Base-by-base conservation (phyloP, 176 grass and related monocot genomes). In the Musa acuminata region DNA sequence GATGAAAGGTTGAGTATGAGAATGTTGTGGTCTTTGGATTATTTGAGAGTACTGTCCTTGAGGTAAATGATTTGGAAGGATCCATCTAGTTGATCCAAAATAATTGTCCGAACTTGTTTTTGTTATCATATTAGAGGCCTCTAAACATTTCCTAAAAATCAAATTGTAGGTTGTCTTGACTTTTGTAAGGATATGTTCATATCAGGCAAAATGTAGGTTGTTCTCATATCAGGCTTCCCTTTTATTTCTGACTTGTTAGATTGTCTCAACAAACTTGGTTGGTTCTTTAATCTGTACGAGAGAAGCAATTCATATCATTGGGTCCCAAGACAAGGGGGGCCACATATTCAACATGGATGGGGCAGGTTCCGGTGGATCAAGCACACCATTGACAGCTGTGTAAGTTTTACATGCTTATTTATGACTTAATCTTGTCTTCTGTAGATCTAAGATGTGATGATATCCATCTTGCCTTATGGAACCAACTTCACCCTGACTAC, bases 321-420 rank as follows among this genome's bases (percentile, higher is more conserved):
- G 75, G 77, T 76, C 83, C 60, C 90, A 91, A 83, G 86, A 89
- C 14, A 95, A 94, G 49, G 96, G 86, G 58, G 91, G 96, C 6
- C 88, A 99, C 75, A 72, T 99, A 72, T 99, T 99, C 72, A 99
- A 99, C 80, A 91, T 99, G 96, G 96, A 99, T 75, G 96, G 96
- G 65, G 88, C 90, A 17, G 96, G 96, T 26, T 99, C 96, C 26
- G 91, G 96, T 80, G 96, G 96, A 82, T 99, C 96, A 80, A 99
- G 96, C 72, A 99, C 96, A 62, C 96, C 96, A 69, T 82, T 99
- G 77, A 99, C 96, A 78, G 96, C 91, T 77, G 96, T 99, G 96
- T 99, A 85, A 87, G 96, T 52, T 71, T 22, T 79, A 66, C 75
- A 52, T 19, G 1, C 27, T 21, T 23, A 9, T 48, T 11, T 43